phyloP scores from a whole-genome alignment of 768 basidiomycete genomes.

The Pleurotus cornucopiae region DNA sequence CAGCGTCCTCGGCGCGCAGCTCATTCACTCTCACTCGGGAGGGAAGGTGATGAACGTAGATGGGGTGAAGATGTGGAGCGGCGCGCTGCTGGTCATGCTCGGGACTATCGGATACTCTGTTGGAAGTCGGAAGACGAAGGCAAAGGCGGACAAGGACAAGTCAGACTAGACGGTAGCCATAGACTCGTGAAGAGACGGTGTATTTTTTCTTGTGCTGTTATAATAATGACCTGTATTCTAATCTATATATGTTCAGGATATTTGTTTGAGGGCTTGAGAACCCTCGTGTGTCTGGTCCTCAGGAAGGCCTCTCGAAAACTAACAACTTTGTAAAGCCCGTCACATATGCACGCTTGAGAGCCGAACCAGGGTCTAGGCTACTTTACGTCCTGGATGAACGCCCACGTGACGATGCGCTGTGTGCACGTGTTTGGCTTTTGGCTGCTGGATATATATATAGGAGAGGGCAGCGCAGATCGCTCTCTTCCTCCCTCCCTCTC shows the following conservation, averaged over 20 bases:
- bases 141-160: slow-evolving; percentile 17
- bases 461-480: not conserved
- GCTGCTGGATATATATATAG: not conserved
- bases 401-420: not conserved
- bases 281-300: no score
- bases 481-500: slow-evolving; percentile 2
- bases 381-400: no score
- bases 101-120: slow-evolving; percentile 71
- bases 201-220: no score
- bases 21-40: slow-evolving; percentile 11
- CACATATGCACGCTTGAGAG: not conserved
- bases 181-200: no score
- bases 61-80: slow-evolving; percentile 54
- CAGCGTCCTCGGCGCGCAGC: slow-evolving; percentile 48
- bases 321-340: no score
- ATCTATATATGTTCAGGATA: no score
- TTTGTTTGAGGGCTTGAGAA: no score
- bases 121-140: slow-evolving; percentile 24
- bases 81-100: slow-evolving; percentile 62
- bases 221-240: no score
- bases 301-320: no score
- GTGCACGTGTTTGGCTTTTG: not conserved
- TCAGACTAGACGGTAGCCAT: not conserved
- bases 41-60: slow-evolving; percentile 13
- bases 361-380: not conserved